phyloP scores from a whole-genome alignment of 1,284 basidiomycete genomes.

The Psilocybe mexicana region DNA sequence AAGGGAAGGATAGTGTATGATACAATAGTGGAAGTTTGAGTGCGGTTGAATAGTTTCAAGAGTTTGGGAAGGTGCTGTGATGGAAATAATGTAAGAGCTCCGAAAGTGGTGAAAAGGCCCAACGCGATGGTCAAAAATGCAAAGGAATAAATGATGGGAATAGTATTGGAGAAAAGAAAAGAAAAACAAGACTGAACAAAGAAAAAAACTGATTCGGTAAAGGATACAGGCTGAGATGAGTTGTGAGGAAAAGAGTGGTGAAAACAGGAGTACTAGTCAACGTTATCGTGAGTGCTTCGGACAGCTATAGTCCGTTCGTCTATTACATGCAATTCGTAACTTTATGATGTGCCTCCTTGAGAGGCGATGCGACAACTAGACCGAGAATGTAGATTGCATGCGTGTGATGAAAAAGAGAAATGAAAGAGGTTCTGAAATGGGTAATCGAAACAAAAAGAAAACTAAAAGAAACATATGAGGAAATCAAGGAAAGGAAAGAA shows the following conservation, averaged over 20 bases:
- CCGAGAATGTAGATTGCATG: slow-evolving; percentile 46
- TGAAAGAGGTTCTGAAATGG: not conserved
- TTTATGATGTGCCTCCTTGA: slow-evolving; percentile 56
- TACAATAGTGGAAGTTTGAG: slow-evolving; percentile 3
- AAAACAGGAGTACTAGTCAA: slow-evolving; percentile 18
- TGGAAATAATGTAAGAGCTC: slow-evolving; percentile 3
- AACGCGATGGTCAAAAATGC: slow-evolving; percentile 8
- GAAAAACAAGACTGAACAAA: slow-evolving; percentile 15
- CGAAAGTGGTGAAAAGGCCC: not conserved
- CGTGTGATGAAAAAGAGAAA: slow-evolving; percentile 29
- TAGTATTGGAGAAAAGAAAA: slow-evolving; percentile 19
- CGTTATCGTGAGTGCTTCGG: slow-evolving; percentile 23
- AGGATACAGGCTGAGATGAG: slow-evolving; percentile 17
- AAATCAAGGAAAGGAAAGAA: slow-evolving; percentile 22
- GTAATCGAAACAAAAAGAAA: slow-evolving; percentile 5
- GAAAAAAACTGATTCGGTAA: slow-evolving; percentile 18
- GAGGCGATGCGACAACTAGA: slow-evolving; percentile 41
- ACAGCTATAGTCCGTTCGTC: slow-evolving; percentile 29
- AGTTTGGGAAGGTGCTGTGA: not conserved
- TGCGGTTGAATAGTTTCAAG: slow-evolving; percentile 9
- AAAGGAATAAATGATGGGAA: slow-evolving; percentile 15
- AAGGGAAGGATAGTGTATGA: slow-evolving; percentile 1
- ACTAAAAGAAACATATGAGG: slow-evolving; percentile 25
- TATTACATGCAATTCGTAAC: slow-evolving; percentile 52
- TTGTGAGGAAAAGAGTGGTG: slow-evolving; percentile 1